Percentiles rank a stretch among this genome's conserved stretches.
phyloP scores from a whole-genome alignment of 371 early-diverging fungal species.

The Ordospora pajunii region DNA sequence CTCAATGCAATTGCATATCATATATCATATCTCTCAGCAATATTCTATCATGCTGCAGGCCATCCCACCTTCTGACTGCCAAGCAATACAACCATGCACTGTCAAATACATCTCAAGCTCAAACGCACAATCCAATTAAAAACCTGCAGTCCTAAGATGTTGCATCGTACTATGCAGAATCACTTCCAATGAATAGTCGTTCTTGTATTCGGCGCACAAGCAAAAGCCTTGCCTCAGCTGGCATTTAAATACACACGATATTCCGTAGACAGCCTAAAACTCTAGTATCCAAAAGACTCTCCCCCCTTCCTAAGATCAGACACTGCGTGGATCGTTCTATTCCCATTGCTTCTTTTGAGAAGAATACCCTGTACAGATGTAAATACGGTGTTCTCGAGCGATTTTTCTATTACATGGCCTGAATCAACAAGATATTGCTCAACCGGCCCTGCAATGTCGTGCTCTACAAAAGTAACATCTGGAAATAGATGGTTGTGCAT shows the following conservation, averaged over 20 bases:
- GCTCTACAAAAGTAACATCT: slow-evolving; percentile 63
- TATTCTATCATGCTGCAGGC: background rate
- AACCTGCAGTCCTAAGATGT: background rate
- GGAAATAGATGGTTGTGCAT: slow-evolving; percentile 84
- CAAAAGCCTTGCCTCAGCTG: too few species aligned
- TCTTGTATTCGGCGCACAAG: too few species aligned
- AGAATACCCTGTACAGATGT: slow-evolving; percentile 54
- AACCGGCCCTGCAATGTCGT: background rate
- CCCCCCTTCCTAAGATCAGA: slow-evolving; percentile 52
- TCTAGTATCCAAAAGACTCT: slow-evolving; percentile 33
- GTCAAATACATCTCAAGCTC: too few species aligned
- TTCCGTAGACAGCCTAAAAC: background rate
- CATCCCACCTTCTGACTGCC: too few species aligned
- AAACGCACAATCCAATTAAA: too few species aligned
- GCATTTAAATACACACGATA: too few species aligned
- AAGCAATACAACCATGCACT: too few species aligned
- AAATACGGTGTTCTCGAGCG: slow-evolving; percentile 38
- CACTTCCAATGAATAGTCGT: too few species aligned
- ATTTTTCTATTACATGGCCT: slow-evolving; percentile 42
- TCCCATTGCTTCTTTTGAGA: slow-evolving; percentile 7
- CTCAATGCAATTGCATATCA: background rate
- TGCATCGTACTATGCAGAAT: too few species aligned
- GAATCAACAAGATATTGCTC: slow-evolving; percentile 19
- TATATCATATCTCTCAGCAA: background rate
- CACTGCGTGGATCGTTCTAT: slow-evolving; percentile 38